A percentile compares a stretch with the other conserved stretches of the same genome.
These are phyloP conservation scores for Rhodotorula diobovata DNA, from an alignment of 768 basidiomycete genomes.

Conservation along the genomic window DNA sequence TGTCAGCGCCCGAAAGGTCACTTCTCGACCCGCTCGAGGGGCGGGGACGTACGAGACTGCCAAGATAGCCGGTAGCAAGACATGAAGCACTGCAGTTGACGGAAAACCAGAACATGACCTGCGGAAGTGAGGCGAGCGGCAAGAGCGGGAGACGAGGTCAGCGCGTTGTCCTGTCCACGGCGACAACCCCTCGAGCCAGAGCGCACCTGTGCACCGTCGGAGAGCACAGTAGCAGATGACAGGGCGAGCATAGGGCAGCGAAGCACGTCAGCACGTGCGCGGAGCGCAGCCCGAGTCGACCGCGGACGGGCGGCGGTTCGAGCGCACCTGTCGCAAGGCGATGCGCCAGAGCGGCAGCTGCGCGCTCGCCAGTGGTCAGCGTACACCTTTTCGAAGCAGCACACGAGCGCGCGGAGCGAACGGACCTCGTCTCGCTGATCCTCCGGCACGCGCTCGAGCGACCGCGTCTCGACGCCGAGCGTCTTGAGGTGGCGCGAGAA, in stretches of 20 bases:
- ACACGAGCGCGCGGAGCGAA: slow-evolving; percentile 28
- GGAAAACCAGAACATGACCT: slow-evolving; percentile 49
- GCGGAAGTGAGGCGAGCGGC: background rate
- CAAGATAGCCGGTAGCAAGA: slow-evolving; percentile 56
- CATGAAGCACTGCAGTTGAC: slow-evolving; percentile 55
- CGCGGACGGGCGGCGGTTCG: slow-evolving; percentile 27
- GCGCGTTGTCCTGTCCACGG: rapidly evolving
- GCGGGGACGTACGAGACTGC: slow-evolving; percentile 45
- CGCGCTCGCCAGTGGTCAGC: background rate
- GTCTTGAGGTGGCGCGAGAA: slow-evolving; percentile 15
- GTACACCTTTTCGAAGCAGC: slow-evolving; percentile 28
- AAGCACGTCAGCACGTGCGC: background rate
- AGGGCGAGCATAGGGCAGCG: background rate
- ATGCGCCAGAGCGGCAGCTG: slow-evolving; percentile 11
- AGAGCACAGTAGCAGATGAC: too few species aligned
- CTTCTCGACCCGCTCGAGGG: background rate
- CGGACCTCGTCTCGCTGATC: slow-evolving; percentile 23
- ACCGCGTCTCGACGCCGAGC: slow-evolving; percentile 18
- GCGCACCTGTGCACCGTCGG: background rate
- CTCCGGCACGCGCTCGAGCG: slow-evolving; percentile 45
- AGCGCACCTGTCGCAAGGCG: slow-evolving; percentile 11
- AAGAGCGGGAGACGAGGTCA: background rate
- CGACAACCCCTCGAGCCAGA: background rate
- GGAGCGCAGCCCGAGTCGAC: background rate
- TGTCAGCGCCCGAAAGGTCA: background rate